Evolutionary conservation across 805 yeast genomes (phyloP), one percentile per base, ranked within the genome.

Genomic region (Starmerella bacillaris): DNA sequence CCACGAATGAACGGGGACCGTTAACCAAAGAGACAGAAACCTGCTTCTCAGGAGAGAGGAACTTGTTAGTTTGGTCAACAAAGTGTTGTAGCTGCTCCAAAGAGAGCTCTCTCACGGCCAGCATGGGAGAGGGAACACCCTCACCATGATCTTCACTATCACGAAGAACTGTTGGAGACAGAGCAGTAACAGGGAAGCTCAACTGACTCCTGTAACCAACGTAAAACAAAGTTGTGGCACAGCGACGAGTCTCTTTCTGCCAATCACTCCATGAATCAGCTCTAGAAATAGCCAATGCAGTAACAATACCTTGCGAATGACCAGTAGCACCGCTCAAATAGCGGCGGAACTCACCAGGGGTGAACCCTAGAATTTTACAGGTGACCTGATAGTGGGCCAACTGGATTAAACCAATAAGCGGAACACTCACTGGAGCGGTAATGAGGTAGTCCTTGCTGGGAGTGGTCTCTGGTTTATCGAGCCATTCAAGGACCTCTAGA

Each of bases 41-140:
- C 54, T 82, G 94, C 60, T 80, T 82, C 50, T 80, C 94, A 35
- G 65, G 62, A 48, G 98, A 95, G 61, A 89, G 70, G 61, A 84
- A 96, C 54, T 77, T 72, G 63, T 89, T 89, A 40, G 99, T 89
- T 57, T 71, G 72, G 42, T 74, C 77, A 46, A 89, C 78, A 54
- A 67, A 82, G 37, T 56, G 57, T 58, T 82, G 75, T 38, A 86
- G 89, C 60, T 80, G 84, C 29, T 70, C 74, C 47, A 67, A 63
- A 16, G 92, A 69, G 53, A 89, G 68, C 57, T 84, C 94, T 57
- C 94, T 74, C 42, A 89, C 70, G 8, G 95, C 78, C 56, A 89
- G 70, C 99, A 89, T 89, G 47, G 98, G 98, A 46, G 92, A 77
- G 43, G 98, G 98, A 49, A 70, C 67, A 49, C 99, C 98, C 64